Evolutionary conservation across 371 early-diverging fungal species (phyloP).

Genomic region (Haplosporangium sp.): DNA sequence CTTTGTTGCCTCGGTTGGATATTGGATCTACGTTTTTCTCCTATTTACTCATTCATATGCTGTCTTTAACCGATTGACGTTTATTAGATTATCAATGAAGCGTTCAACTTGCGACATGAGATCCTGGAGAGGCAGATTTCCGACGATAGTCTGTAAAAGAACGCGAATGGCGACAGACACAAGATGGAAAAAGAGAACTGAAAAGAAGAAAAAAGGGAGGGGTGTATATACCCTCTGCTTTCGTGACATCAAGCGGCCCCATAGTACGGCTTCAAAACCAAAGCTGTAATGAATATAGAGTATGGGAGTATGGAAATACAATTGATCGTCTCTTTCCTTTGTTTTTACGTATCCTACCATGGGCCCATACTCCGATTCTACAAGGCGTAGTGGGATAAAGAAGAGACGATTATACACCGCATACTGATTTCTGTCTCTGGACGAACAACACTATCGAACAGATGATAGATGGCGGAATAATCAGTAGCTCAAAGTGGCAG

Average conservation of each 20-base stretch:
- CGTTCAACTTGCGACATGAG: constrained; percentile 72
- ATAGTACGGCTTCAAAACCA: no score
- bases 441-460: constrained; percentile 11
- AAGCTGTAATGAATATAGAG: not conserved
- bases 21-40: not conserved
- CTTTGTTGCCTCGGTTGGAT: not conserved
- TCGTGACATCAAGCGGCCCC: not conserved
- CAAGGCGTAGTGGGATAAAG: no score
- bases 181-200: not conserved
- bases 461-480: constrained; percentile 2
- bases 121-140: constrained; percentile 66
- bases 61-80: not conserved
- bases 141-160: constrained; percentile 19
- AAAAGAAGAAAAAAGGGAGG: not conserved
- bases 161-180: not conserved
- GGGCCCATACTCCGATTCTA: no score
- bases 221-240: not conserved
- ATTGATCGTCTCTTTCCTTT: no score
- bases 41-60: not conserved
- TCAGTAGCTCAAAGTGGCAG: not conserved
- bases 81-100: constrained; percentile 68
- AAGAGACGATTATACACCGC: not conserved
- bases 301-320: no score
- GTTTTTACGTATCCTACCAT: not conserved
- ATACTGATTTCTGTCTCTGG: constrained; percentile 4